Conservation (phyloP, 2,329 filamentous ascomycete species). For the Apiospora kogelbergensis region DNA sequence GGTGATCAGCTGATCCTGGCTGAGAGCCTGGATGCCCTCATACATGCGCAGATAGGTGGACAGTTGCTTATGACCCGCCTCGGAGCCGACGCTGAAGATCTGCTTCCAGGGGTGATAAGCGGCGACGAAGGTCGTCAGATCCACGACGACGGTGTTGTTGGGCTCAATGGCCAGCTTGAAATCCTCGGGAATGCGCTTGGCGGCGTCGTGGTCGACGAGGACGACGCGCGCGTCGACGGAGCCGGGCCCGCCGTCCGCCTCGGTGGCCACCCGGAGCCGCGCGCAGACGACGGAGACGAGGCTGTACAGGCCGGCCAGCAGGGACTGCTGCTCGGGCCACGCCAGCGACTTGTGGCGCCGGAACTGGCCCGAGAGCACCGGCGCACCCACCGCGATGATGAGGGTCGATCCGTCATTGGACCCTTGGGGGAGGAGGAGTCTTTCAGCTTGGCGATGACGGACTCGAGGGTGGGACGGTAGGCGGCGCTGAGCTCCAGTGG, state of each 20-base stretch:
- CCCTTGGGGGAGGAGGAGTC: constrained; percentile 32
- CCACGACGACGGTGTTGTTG: constrained; percentile 48
- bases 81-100: constrained; percentile 66
- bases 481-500: constrained; percentile 53
- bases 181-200: constrained; percentile 31
- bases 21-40: constrained; percentile 46
- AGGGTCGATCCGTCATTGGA: constrained; percentile 37
- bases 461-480: constrained; percentile 59
- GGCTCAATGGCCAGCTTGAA: constrained; percentile 37
- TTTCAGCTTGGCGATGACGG: constrained; percentile 51
- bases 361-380: constrained; percentile 39
- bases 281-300: constrained; percentile 73
- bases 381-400: constrained; percentile 52
- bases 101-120: constrained; percentile 60
- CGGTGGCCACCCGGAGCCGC: constrained; percentile 59
- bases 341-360: constrained; percentile 52
- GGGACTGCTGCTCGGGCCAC: constrained; percentile 70
- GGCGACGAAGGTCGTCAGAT: constrained; percentile 52
- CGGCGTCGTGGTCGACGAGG: constrained; percentile 62
- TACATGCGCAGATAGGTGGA: constrained; percentile 46
- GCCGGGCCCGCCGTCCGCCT: constrained; percentile 56
- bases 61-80: constrained; percentile 61
- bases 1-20: constrained; percentile 49
- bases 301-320: constrained; percentile 76
- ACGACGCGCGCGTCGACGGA: constrained; percentile 77